Base-by-base conservation (phyloP, 2,329 filamentous ascomycete species). In the Fusarium redolens region DNA sequence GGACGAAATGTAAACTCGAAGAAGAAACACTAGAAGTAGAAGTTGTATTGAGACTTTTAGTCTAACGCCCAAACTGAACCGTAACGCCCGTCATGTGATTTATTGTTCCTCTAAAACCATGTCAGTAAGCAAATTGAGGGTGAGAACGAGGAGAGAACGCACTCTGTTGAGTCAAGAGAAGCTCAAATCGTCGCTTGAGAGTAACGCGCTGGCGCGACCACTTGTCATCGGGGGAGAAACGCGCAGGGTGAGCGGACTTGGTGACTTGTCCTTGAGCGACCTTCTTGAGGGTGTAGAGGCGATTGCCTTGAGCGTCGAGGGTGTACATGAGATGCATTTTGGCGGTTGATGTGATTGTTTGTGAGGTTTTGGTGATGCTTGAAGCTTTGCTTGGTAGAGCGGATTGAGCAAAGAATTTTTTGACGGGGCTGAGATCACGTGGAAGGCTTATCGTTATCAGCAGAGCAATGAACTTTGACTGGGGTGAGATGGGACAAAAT, bases 191-290 rank as follows among this genome's bases (percentile, higher is more conserved):
- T 87, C 93, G 95, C 92, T 98, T 97, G 79, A 98, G 88, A 25
- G 95, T 97, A 55, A 98, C 95, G 78, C 96, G 91, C 86, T 98
- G 96, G 81, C 94, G 93, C 80, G 95, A 97, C 89, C 97, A 98
- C 88, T 98, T 97, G 88, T 99, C 96, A 85, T 99, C 96, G 73
- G 96, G 96, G 51, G 94, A 97, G 88, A 98, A 99, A 77, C 96
- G 90, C 47, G 96, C 96, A 51, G 96, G 96, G 86, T 98, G 96
- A 63, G 96, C 96, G 60, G 93, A 96, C 88, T 97, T 97, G 83
- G 96, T 97, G 80, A 98, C 94, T 81, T 95, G 90, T 80, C 93
- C 92, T 78, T 91, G 88, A 78, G 89, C 86, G 76, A 97, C 90
- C 87, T 98, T 98, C 86, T 98, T 96, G 75, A 98, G 91, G 52